Base-by-base conservation (phyloP, 169 alveolate genomes). In the Plasmodium berghei region DNA sequence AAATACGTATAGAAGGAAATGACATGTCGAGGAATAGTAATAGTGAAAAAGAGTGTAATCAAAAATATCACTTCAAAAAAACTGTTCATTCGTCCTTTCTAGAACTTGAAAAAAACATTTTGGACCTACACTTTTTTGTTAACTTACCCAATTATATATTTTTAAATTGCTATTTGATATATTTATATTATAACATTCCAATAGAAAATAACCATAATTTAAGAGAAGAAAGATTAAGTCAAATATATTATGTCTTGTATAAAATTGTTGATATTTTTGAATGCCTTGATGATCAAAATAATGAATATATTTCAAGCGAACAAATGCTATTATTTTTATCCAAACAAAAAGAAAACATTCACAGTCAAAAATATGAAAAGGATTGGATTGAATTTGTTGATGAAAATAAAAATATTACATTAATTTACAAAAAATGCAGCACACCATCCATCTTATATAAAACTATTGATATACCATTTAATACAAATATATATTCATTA, bases 101-200 rank as follows among this genome's bases (percentile, higher is more conserved):
- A 10, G 48, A 28, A 56, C 72, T 83, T 40, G 49, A 12, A 67
- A 83, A 62, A 55, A 40, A 58, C 24, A 34, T 83, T 9, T 72
- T 54, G 24, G 70, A 83, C 26, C 49, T 66, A 6, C 56, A 67
- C 45, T 83, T 63, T 62, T 83, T 83, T 48, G 69, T 83, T 71
- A 12, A 16, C n/a, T 48, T 83, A 56, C 58, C 90, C 14, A 28
- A 67, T 83, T 83, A 67, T 64, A 67, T 83, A 67, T 83, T 46
- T 69, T 28, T 83, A 34, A 42, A 83, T 66, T 59, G 73, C 9
- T 46, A 67, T 16, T 72, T 83, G 40, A 67, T 83, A 20, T 83
- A 66, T 83, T 83, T 69, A 59, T 67, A 48, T 71, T 34, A 49
- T 5, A 67, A 42, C 26, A 10, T 83, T 5, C 20, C 24, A 4